A percentile compares a stretch with the other conserved stretches of the same genome.
Evolutionary conservation across 768 basidiomycete genomes (phyloP).

Genomic region (Leccinum olivaceopallidum): DNA sequence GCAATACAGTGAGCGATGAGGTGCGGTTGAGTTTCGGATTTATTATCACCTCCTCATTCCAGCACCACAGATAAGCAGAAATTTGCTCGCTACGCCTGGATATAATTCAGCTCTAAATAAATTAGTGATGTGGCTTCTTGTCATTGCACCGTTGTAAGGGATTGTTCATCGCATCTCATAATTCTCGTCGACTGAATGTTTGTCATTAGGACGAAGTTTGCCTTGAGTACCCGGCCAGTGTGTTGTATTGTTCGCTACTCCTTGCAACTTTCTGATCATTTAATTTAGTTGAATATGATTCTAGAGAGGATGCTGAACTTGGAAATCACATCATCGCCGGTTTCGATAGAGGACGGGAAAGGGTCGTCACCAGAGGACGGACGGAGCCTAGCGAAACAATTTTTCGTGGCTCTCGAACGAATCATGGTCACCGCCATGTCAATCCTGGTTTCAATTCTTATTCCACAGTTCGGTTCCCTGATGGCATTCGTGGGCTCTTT

Average conservation of each 20-base stretch:
- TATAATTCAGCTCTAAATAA: conserved; percentile 73
- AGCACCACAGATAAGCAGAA: conserved; percentile 67
- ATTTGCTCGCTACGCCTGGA: conserved; percentile 70
- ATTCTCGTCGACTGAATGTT: conserved; percentile 17
- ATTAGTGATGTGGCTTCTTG: conserved; percentile 83
- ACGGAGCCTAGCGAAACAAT: conserved; percentile 32
- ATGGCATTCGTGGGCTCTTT: conserved; percentile 95
- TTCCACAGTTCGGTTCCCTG: conserved; percentile 79
- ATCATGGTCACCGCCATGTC: conserved; percentile 57
- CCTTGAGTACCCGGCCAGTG: conserved; percentile 79
- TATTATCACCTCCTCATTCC: not conserved
- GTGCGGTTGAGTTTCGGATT: conserved; percentile 40
- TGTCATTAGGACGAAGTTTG: conserved; percentile 74
- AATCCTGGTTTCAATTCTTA: conserved; percentile 66
- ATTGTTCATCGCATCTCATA: not conserved
- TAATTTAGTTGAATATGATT: conserved; percentile 71
- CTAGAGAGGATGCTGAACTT: conserved; percentile 77
- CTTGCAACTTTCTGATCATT: not conserved
- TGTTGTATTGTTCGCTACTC: conserved; percentile 23
- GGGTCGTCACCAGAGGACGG: conserved; percentile 12
- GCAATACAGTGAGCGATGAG: conserved; percentile 75
- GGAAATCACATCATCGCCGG: conserved; percentile 35
- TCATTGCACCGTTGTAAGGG: conserved; percentile 68
- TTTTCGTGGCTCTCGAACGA: conserved; percentile 54
- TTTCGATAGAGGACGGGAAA: conserved; percentile 30